Percentiles rank a stretch among this genome's conserved stretches.
These are phyloP conservation scores for Lagenidium sp. DNA, from an alignment of 352 stramenopile species.

Conservation along the genomic window DNA sequence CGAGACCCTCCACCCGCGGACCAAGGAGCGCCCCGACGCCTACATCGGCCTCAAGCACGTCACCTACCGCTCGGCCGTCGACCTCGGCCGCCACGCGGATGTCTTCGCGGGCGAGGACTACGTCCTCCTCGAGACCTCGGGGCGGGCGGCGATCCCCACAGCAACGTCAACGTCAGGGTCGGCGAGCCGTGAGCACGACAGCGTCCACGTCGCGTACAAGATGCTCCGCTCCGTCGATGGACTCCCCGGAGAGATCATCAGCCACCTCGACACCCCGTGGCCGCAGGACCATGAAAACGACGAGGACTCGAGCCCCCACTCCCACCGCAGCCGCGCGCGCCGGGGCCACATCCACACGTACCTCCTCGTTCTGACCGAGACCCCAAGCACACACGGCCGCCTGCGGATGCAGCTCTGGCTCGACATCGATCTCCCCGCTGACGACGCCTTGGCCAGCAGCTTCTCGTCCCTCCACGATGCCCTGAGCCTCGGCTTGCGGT, in stretches of 20 bases:
- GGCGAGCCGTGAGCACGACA: no score
- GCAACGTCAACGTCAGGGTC: no score
- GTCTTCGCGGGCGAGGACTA: constrained; percentile 53
- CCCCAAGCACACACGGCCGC: constrained; percentile 32
- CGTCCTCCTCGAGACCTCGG: constrained; percentile 45
- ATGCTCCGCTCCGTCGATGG: constrained; percentile 38
- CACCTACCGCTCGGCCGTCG: constrained; percentile 51
- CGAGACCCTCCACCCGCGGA: constrained; percentile 51
- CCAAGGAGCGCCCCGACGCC: constrained; percentile 58
- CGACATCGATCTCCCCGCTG: constrained; percentile 37
- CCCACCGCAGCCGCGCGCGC: constrained; percentile 31
- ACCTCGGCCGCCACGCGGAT: constrained; percentile 16
- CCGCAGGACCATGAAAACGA: no score
- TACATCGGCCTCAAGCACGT: constrained; percentile 76
- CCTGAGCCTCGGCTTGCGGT: constrained; percentile 53
- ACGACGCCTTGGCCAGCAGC: constrained; percentile 5
- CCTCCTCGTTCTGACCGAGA: constrained; percentile 51
- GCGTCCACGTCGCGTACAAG: constrained; percentile 47
- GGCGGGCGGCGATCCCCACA: constrained; percentile 35
- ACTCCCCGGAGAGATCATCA: constrained; percentile 13
- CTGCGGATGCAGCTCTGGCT: constrained; percentile 71
- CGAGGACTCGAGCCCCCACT: no score
- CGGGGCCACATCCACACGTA: constrained; percentile 52
- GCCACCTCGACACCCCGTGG: constrained; percentile 31
- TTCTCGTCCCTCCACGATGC: constrained; percentile 54